Evolutionary conservation across 768 basidiomycete species (phyloP), one percentile per base, ranked within the genome.

Genomic region (Boletales sp.): DNA sequence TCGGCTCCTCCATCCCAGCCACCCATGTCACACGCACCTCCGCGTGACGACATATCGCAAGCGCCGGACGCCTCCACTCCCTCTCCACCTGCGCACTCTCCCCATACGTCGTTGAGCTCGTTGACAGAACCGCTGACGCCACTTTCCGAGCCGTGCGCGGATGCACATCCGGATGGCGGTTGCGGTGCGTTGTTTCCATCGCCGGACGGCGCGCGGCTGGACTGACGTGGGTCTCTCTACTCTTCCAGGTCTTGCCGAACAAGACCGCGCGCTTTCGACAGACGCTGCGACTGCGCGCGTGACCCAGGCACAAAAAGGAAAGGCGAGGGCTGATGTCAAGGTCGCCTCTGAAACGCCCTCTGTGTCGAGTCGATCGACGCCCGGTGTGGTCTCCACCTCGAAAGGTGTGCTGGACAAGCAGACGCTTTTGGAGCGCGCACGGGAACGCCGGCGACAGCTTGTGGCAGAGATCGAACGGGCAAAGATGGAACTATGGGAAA

Each of bases 401-500:
- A 55, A 49, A 45, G 50, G 51, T 19, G 12, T 35, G 6, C 41
- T 57, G 17, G 65, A 68, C 42, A 77, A 72, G 54, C 72, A 69
- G 21, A 76, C 74, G 11, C 67, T 84, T 18, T 51, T 89, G 31
- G 69, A 63, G 39, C 74, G 75, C 13, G 86, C 85, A 13, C 72
- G 68, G 47, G 78, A 79, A 57, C 74, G 78, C 58, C 77, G 79
- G 51, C 66, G 68, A 48, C 72, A 79, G 56, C 56, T 90, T 34
- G 68, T 69, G 48, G 68, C 67, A 10, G 82, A 85, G 67, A 67
- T 90, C 40, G 75, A 82, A 43, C 71, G 69, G 46, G 78, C 82
- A 19, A 84, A 84, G 60, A 72, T 79, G 28, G 81, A 84, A 59
- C 65, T 89, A 49, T 89, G 88, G 88, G 86, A 87, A 68, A 75